Conservation (phyloP, 352 stramenopile species). For the Phytophthora pistaciae region DNA sequence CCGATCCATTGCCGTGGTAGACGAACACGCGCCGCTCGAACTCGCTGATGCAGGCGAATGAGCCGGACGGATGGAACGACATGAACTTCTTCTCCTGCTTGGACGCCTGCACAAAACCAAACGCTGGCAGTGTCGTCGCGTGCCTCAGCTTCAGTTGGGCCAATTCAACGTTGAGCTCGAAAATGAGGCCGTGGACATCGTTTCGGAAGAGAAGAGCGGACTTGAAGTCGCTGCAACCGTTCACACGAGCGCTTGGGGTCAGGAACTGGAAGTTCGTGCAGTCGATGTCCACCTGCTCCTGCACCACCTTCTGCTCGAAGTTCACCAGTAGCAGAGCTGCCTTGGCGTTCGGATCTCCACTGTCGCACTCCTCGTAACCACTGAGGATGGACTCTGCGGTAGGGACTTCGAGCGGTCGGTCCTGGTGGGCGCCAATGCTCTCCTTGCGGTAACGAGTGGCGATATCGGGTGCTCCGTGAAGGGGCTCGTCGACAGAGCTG, state of each 20-base stretch:
- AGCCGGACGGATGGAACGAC: constrained; percentile 55
- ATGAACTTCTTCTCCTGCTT: constrained; percentile 91
- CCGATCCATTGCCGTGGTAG: constrained; percentile 55
- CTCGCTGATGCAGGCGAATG: constrained; percentile 80
- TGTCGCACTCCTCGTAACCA: constrained; percentile 86
- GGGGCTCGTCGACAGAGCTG: constrained; percentile 71
- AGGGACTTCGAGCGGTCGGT: constrained; percentile 59
- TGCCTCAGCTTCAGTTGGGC: constrained; percentile 50
- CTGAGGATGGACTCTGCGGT: constrained; percentile 83
- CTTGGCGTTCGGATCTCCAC: constrained; percentile 76
- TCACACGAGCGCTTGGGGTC: constrained; percentile 38
- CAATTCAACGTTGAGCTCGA: constrained; percentile 40
- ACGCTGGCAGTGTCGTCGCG: constrained; percentile 69
- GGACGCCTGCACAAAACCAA: constrained; percentile 88
- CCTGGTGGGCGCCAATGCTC: constrained; percentile 27
- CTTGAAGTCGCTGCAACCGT: constrained; percentile 26
- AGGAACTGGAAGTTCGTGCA: constrained; percentile 78
- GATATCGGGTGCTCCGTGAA: constrained; percentile 51
- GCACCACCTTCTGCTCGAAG: constrained; percentile 43
- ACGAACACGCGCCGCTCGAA: constrained; percentile 83
- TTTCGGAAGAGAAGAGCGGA: constrained; percentile 79
- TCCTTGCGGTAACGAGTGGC: constrained; percentile 40
- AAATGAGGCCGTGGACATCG: constrained; percentile 84
- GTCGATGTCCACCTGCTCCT: constrained; percentile 67
- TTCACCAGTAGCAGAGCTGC: constrained; percentile 63